Evolutionary conservation across 345 rosid genomes (phyloP).

Genomic region (Aquilaria sinensis): DNA sequence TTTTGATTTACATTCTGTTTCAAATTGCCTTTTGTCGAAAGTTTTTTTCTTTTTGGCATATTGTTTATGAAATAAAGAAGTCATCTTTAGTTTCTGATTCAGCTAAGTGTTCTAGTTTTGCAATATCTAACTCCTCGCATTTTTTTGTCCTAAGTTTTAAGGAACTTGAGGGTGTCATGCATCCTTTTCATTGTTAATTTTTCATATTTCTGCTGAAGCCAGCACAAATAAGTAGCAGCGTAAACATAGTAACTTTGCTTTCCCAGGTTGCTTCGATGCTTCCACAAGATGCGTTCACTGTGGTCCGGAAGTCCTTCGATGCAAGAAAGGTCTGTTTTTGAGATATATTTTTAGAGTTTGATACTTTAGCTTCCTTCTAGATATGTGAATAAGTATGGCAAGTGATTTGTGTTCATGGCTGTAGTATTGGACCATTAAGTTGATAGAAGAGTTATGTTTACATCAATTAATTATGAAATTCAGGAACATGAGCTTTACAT

Average conservation of each 20-base stretch:
- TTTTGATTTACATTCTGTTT: too few species aligned
- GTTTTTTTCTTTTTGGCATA: too few species aligned
- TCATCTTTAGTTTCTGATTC: background rate
- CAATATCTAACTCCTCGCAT: background rate
- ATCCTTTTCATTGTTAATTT: too few species aligned
- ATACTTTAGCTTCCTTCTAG: background rate
- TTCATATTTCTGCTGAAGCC: too few species aligned
- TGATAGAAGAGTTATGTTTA: too few species aligned
- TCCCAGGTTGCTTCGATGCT: conserved; percentile 82
- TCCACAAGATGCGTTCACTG: conserved; percentile 74
- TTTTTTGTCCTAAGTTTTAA: background rate
- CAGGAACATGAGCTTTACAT: background rate
- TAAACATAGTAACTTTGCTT: background rate
- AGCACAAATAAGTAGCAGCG: too few species aligned
- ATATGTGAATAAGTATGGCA: too few species aligned
- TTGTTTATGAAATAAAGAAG: too few species aligned
- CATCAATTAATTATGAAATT: background rate
- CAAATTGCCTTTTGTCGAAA: too few species aligned
- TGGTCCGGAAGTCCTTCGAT: conserved; percentile 90
- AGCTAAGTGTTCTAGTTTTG: background rate
- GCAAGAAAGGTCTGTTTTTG: conserved; percentile 65
- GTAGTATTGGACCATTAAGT: too few species aligned
- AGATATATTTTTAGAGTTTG: background rate
- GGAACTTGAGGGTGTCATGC: too few species aligned
- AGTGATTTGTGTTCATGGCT: too few species aligned